These are phyloP conservation scores for Vigna angularis DNA, from an alignment of 306 rosid species.

Conservation along the genomic window DNA sequence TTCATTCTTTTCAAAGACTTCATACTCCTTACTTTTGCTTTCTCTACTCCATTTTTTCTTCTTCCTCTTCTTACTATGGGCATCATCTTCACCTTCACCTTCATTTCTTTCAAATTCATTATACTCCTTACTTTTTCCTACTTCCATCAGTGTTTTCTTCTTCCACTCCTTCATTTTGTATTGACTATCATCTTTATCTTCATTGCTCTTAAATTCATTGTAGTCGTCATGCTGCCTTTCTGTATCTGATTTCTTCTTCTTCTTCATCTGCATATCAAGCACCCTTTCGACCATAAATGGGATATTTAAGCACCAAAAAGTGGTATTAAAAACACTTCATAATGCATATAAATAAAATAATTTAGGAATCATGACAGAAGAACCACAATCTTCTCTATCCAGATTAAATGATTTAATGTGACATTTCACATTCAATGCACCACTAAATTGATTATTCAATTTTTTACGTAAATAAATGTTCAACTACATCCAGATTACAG, in stretches of 20 bases:
- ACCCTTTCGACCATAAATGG: no score
- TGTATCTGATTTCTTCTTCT: neutral
- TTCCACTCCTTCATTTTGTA: neutral
- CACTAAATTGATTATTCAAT: no score
- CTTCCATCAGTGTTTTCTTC: neutral
- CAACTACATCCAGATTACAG: no score
- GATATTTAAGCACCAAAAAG: no score
- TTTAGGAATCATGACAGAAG: neutral
- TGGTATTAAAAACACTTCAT: no score
- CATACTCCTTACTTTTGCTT: neutral
- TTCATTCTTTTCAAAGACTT: neutral
- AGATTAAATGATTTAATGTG: neutral
- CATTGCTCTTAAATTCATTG: neutral
- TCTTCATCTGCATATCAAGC: conserved; percentile 22
- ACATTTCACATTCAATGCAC: neutral
- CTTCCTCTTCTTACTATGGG: neutral
- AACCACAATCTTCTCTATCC: neutral
- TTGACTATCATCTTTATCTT: neutral
- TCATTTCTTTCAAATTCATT: neutral
- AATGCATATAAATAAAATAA: neutral
- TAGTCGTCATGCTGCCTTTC: neutral
- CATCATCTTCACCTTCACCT: neutral
- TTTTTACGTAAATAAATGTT: no score
- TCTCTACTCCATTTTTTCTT: neutral
- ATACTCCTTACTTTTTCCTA: neutral